These are phyloP conservation scores for Backusella australiensis DNA, from an alignment of 192 early-diverging fungal species.

Conservation along the genomic window DNA sequence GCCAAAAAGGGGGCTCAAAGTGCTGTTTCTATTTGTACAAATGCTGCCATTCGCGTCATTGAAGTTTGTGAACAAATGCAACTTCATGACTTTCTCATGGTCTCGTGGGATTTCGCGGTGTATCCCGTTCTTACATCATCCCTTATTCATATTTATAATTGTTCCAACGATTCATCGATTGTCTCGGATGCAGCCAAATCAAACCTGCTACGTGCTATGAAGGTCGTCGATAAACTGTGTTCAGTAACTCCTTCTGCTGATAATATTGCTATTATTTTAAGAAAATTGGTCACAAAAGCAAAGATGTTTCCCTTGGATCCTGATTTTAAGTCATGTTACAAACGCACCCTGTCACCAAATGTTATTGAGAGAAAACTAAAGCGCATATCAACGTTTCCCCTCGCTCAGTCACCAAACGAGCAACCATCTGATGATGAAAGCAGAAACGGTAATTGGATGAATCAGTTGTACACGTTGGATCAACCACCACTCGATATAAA, in stretches of 20 bases:
- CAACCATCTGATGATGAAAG: not conserved
- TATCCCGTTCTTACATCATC: conserved; percentile 33
- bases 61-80: conserved; percentile 25
- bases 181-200: conserved; percentile 21
- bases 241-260: not conserved
- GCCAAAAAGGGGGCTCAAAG: not conserved
- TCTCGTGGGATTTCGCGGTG: conserved; percentile 34
- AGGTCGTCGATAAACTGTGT: conserved; percentile 3
- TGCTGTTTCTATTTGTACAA: conserved; percentile 7
- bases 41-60: not conserved
- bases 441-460: not conserved
- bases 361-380: not conserved
- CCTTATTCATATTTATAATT: conserved; percentile 31
- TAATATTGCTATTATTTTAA: not conserved
- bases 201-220: conserved; percentile 17
- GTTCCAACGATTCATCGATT: conserved; percentile 10
- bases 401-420: not conserved
- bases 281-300: not conserved
- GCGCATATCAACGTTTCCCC: not conserved
- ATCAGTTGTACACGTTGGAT: not conserved
- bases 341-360: not conserved
- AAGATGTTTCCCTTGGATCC: not conserved
- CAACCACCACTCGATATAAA: not conserved
- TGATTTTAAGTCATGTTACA: not conserved
- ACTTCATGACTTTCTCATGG: conserved; percentile 15